phyloP scores from a whole-genome alignment of 495 filamentous ascomycete species.

The Neurospora tetraspora region DNA sequence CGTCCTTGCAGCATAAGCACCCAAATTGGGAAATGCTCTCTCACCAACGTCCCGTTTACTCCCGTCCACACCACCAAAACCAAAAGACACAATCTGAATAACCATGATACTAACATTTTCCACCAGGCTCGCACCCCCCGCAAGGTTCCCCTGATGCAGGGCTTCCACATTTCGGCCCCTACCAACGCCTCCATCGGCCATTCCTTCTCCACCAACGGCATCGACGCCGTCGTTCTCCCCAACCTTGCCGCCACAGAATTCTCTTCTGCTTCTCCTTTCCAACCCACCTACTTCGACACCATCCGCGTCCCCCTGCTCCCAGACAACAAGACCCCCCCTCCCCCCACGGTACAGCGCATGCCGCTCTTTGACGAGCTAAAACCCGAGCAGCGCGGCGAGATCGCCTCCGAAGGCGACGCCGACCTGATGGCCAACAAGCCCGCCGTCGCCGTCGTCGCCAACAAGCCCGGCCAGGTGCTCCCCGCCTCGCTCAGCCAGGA shows the following conservation, averaged over 20 bases:
- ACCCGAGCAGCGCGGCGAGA: not conserved
- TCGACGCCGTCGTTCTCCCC: conserved; percentile 35
- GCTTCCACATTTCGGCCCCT: conserved; percentile 35
- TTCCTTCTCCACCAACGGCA: conserved; percentile 9
- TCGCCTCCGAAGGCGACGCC: conserved; percentile 23
- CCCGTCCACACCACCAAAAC: conserved; percentile 16
- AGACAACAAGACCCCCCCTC: conserved; percentile 24
- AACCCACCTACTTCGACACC: conserved; percentile 19
- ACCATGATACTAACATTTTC: conserved; percentile 21
- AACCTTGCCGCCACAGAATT: conserved; percentile 10
- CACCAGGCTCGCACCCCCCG: conserved; percentile 15
- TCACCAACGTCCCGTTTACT: conserved; percentile 15
- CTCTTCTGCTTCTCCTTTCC: not conserved
- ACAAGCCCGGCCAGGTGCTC: conserved; percentile 31
- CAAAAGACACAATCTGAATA: not conserved
- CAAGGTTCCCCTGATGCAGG: conserved; percentile 39
- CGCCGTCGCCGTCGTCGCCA: conserved; percentile 34
- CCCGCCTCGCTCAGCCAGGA: conserved; percentile 34
- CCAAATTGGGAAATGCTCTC: conserved; percentile 7
- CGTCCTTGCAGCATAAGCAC: not conserved
- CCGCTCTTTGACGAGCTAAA: conserved; percentile 1
- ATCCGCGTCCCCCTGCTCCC: conserved; percentile 38
- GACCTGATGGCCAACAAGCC: conserved; percentile 17
- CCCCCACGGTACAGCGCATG: conserved; percentile 4
- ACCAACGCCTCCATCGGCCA: conserved; percentile 10